Percentiles rank a stretch among this genome's conserved stretches.
Evolutionary conservation across 2,329 filamentous ascomycete genomes (phyloP).

Genomic region (Neurospora crassa): DNA sequence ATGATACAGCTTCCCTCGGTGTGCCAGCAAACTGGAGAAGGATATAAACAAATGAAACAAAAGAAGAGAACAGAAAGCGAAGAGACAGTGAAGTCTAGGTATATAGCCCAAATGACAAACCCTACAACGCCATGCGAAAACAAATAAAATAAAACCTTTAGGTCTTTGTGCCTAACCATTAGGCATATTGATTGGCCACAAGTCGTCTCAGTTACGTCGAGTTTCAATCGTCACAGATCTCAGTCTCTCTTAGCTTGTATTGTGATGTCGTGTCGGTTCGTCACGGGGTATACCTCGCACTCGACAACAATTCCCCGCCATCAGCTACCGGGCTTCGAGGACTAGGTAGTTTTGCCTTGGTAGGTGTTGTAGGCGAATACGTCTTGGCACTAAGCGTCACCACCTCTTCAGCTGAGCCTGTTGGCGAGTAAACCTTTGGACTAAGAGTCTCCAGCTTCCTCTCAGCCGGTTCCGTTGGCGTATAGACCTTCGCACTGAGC

Average conservation of each 20-base stretch:
- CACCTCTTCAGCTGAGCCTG: conserved; percentile 16
- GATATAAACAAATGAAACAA: not conserved
- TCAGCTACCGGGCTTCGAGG: conserved; percentile 14
- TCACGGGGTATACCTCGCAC: not conserved
- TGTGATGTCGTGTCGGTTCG: not conserved
- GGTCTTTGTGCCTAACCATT: not conserved
- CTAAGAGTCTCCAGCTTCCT: conserved; percentile 4
- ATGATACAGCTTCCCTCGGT: not conserved
- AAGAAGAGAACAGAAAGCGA: not conserved
- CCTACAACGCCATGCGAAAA: not conserved
- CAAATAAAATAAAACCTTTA: not conserved
- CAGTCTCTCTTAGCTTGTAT: no score
- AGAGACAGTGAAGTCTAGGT: not conserved
- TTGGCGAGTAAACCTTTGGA: not conserved
- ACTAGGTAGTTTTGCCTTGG: conserved; percentile 30
- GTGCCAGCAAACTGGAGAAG: not conserved
- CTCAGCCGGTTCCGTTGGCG: conserved; percentile 3
- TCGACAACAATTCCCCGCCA: not conserved
- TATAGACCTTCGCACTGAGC: conserved; percentile 4
- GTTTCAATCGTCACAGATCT: not conserved
- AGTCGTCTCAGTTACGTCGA: not conserved
- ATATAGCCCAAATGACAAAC: not conserved
- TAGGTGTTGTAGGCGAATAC: conserved; percentile 34
- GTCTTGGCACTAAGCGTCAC: conserved; percentile 40
- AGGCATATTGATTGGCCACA: not conserved